Conservation (phyloP, 73 alveolate genomes). For the Paramecium primaurelia region DNA sequence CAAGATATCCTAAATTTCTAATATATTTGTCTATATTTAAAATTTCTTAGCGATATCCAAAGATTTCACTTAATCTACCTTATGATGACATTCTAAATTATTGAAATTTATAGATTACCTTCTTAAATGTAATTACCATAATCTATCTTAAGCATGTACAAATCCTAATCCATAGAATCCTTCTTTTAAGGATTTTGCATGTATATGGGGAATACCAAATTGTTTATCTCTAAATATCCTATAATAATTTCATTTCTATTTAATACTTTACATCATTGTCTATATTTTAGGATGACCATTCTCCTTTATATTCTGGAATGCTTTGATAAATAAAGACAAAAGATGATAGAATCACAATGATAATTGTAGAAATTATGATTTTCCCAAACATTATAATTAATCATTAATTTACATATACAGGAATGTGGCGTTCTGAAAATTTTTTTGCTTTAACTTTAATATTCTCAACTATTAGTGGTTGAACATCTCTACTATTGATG, state of each 20-base stretch:
- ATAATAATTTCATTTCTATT: background rate
- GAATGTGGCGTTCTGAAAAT: constrained; percentile 36
- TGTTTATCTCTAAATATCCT: constrained; percentile 37
- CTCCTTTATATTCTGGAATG: background rate
- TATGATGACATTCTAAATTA: constrained; percentile 38
- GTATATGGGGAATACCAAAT: constrained; percentile 52
- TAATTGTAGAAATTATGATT: background rate
- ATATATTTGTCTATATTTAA: background rate
- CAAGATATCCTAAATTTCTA: constrained; percentile 43
- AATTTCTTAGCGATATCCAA: background rate
- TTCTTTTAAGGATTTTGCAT: background rate
- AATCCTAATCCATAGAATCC: constrained; percentile 56
- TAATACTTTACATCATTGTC: background rate
- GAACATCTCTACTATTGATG: background rate
- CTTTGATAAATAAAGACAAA: background rate
- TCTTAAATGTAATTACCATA: constrained; percentile 43
- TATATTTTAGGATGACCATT: background rate
- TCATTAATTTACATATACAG: constrained; percentile 25
- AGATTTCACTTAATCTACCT: constrained; percentile 37
- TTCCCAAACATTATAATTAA: background rate
- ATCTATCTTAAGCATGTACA: constrained; percentile 57
- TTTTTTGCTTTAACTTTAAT: constrained; percentile 43
- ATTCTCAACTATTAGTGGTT: constrained; percentile 28
- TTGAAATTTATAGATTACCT: background rate
- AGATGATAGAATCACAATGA: background rate